Evolutionary conservation across 805 yeast genomes (phyloP).

Genomic region (Wickerhamomyces hampshirensis): DNA sequence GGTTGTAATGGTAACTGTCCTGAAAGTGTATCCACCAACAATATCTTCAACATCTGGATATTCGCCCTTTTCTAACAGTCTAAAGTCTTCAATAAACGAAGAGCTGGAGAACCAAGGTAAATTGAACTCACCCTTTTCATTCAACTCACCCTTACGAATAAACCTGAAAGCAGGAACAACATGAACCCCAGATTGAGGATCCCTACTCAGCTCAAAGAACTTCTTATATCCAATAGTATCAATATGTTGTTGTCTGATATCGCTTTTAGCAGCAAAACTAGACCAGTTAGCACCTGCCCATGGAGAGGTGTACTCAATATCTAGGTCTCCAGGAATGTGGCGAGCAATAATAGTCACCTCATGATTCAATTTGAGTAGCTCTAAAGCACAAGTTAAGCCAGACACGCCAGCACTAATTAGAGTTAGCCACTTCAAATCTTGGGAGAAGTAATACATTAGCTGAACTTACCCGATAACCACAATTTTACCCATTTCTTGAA

Average conservation of each 20-base stretch:
- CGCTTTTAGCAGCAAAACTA: conserved; percentile 46
- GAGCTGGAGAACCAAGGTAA: conserved; percentile 49
- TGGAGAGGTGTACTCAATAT: conserved; percentile 55
- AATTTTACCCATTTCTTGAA: background rate
- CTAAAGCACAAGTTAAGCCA: conserved; percentile 48
- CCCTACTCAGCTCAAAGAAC: conserved; percentile 42
- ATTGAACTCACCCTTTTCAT: conserved; percentile 9
- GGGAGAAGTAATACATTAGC: background rate
- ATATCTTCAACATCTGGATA: conserved; percentile 14
- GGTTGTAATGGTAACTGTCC: conserved; percentile 56
- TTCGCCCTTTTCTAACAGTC: conserved; percentile 30
- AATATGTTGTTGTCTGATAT: conserved; percentile 31
- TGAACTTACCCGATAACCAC: background rate
- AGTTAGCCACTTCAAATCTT: background rate
- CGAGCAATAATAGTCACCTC: conserved; percentile 39
- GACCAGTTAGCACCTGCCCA: conserved; percentile 74
- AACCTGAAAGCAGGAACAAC: conserved; percentile 18
- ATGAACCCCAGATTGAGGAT: conserved; percentile 47
- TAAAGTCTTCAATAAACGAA: conserved; percentile 33
- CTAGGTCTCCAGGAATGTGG: conserved; percentile 53
- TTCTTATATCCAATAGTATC: conserved; percentile 47
- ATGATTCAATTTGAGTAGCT: conserved; percentile 36
- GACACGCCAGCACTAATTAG: conserved; percentile 43
- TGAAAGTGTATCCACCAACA: conserved; percentile 43
- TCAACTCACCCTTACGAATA: conserved; percentile 11